Conservation (phyloP, 306 rosid species). For the Castanopsis chinensis region DNA sequence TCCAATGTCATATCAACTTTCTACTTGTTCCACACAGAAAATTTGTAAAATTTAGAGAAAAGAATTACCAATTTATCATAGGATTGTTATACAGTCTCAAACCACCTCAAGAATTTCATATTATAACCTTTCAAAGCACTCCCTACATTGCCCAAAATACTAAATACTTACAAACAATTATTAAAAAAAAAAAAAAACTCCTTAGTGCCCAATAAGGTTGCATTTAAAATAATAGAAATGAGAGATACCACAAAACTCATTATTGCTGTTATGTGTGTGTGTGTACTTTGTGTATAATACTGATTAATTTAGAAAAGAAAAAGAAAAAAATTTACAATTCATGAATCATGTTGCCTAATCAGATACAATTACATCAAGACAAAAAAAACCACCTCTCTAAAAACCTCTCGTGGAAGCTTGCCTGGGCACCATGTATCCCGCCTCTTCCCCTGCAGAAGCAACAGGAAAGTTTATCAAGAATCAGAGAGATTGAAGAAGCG, state of each 20-base stretch:
- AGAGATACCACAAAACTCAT: constrained; percentile 1
- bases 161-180: background rate
- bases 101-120: background rate
- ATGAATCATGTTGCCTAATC: constrained; percentile 10
- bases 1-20: background rate
- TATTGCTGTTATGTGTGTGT: background rate
- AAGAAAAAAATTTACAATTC: constrained; percentile 16
- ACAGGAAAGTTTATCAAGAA: constrained; percentile 33
- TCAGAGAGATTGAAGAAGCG: background rate
- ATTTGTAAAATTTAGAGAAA: background rate
- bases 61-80: background rate
- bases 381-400: constrained; percentile 52
- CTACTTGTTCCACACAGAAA: background rate
- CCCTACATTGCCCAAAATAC: background rate
- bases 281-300: background rate
- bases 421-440: constrained; percentile 96
- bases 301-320: background rate
- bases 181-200: background rate
- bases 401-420: constrained; percentile 48
- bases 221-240: background rate
- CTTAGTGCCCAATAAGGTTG: background rate
- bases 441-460: constrained; percentile 72
- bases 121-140: background rate
- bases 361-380: constrained; percentile 9
- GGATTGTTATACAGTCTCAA: background rate